Percentiles rank a stretch among this genome's conserved stretches.
phyloP scores from a whole-genome alignment of 2,329 filamentous ascomycete genomes.

The Fusarium sarcochroum region DNA sequence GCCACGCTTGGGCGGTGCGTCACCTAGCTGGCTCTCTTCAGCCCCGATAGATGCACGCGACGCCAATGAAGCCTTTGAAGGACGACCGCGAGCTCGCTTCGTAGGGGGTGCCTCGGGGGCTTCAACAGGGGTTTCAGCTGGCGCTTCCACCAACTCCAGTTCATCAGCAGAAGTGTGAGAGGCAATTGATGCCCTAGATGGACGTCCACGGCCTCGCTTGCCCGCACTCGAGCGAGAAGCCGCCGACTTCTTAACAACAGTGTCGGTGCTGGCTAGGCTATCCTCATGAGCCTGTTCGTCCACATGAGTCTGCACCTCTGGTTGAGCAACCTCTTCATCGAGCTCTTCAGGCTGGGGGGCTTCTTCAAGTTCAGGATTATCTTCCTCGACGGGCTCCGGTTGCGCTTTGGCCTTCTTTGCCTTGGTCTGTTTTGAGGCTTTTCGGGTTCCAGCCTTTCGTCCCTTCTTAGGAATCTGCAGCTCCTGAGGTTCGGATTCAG shows the following conservation, averaged over 20 bases:
- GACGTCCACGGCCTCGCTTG: conserved; percentile 50
- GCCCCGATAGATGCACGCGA: conserved; percentile 43
- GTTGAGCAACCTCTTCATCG: conserved; percentile 5
- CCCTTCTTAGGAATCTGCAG: conserved; percentile 67
- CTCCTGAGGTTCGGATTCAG: conserved; percentile 49
- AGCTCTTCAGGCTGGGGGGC: conserved; percentile 13
- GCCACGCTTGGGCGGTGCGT: conserved; percentile 48
- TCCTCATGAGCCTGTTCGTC: conserved; percentile 53
- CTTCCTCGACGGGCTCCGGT: conserved; percentile 43
- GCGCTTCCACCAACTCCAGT: conserved; percentile 42
- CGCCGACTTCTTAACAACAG: conserved; percentile 56
- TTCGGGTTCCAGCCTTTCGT: conserved; percentile 65
- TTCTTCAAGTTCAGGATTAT: conserved; percentile 37
- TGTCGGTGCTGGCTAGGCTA: conserved; percentile 60
- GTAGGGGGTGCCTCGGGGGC: conserved; percentile 31
- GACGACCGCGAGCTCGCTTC: conserved; percentile 52
- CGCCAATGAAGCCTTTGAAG: conserved; percentile 51
- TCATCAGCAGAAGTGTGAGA: conserved; percentile 47
- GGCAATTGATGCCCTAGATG: conserved; percentile 51
- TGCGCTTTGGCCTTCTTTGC: conserved; percentile 59
- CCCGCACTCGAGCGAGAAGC: conserved; percentile 32
- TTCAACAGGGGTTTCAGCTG: conserved; percentile 25
- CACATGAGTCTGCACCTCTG: conserved; percentile 39
- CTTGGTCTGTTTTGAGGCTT: conserved; percentile 67
- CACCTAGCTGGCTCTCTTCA: conserved; percentile 40